These are phyloP conservation scores for Tolypocladium pustulatum DNA, from an alignment of 2,329 filamentous ascomycete species.

Conservation along the genomic window DNA sequence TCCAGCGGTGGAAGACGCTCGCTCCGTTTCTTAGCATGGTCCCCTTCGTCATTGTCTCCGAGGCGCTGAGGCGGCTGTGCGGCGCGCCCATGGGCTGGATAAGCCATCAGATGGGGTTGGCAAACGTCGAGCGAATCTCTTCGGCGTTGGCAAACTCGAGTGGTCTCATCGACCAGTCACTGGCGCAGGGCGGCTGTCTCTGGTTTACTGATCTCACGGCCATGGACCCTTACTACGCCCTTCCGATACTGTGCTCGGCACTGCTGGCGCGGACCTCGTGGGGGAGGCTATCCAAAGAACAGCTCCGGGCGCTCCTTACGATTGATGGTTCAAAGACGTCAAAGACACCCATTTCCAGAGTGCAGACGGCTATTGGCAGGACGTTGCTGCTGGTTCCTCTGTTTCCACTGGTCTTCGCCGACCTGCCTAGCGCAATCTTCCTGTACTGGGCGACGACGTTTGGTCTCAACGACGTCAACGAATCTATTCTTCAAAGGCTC, in stretches of 20 bases:
- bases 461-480: slow-evolving; percentile 22
- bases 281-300: slow-evolving; percentile 16
- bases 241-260: slow-evolving; percentile 28
- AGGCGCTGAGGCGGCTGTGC: slow-evolving; percentile 36
- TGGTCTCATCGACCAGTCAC: slow-evolving; percentile 22
- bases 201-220: slow-evolving; percentile 46
- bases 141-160: slow-evolving; percentile 14
- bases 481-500: slow-evolving; percentile 14
- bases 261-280: slow-evolving; percentile 18
- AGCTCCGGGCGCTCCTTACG: slow-evolving; percentile 15
- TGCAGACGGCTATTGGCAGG: slow-evolving; percentile 17
- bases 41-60: slow-evolving; percentile 39
- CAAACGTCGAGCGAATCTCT: slow-evolving; percentile 8
- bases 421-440: slow-evolving; percentile 29
- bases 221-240: slow-evolving; percentile 38
- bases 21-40: slow-evolving; percentile 29
- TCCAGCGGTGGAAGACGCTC: slow-evolving; percentile 37
- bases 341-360: slow-evolving; percentile 9
- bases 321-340: slow-evolving; percentile 7
- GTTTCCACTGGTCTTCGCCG: slow-evolving; percentile 21
- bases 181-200: slow-evolving; percentile 39
- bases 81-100: slow-evolving; percentile 20
- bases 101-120: slow-evolving; percentile 19
- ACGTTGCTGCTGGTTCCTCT: slow-evolving; percentile 20
- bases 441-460: slow-evolving; percentile 29